phyloP scores from a whole-genome alignment of 768 basidiomycete species.

The Fomitopsis serialis region DNA sequence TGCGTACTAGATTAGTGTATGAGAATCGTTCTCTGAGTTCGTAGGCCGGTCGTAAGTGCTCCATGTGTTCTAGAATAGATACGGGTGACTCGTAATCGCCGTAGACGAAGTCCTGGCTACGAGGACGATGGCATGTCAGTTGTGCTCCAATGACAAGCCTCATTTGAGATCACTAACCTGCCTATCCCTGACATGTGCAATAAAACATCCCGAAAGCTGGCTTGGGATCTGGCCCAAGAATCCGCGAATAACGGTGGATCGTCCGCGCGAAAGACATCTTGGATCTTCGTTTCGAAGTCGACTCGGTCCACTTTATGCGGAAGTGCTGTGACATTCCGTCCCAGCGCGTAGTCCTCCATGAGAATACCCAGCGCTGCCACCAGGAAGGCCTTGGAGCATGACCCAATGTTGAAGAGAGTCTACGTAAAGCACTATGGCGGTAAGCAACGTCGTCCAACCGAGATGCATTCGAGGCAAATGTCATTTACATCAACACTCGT shows the following conservation, averaged over 20 bases:
- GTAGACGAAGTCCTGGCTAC: conserved; percentile 31
- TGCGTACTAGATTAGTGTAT: conserved; percentile 29
- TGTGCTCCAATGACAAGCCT: too few relatives aligned
- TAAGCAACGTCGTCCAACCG: too few relatives aligned
- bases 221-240: conserved; percentile 32
- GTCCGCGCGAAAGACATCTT: conserved; percentile 32
- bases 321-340: conserved; percentile 20
- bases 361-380: conserved; percentile 23
- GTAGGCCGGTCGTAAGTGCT: conserved; percentile 24
- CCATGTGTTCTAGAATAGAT: conserved; percentile 20
- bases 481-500: too few relatives aligned
- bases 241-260: conserved; percentile 40
- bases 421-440: too few relatives aligned
- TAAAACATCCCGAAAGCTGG: conserved; percentile 32
- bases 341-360: conserved; percentile 26
- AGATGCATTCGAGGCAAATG: too few relatives aligned
- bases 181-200: conserved; percentile 35
- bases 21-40: conserved; percentile 32
- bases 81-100: conserved; percentile 21
- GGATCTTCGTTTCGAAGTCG: conserved; percentile 25
- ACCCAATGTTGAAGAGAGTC: conserved; percentile 26
- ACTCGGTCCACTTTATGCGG: conserved; percentile 14
- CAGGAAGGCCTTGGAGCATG: conserved; percentile 28
- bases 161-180: too few relatives aligned
- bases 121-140: background rate